phyloP scores from a whole-genome alignment of 2,329 filamentous ascomycete genomes.

The Hawksworthiomyces lignivorus region DNA sequence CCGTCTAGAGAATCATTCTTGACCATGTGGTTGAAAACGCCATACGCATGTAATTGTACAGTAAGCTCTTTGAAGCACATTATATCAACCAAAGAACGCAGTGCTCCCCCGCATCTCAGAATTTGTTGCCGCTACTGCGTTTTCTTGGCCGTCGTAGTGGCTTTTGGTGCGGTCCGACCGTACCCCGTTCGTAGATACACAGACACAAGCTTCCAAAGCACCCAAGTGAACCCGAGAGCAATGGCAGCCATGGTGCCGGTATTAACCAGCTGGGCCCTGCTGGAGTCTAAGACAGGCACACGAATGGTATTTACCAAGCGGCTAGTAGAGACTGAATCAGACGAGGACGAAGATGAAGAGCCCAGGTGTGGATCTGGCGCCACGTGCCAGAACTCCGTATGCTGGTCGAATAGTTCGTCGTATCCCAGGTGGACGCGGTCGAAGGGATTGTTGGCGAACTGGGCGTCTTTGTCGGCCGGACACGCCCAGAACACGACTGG shows the following conservation, averaged over 20 bases:
- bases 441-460: conserved; percentile 74
- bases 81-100: too few relatives aligned
- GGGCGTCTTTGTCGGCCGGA: conserved; percentile 53
- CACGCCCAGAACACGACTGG: conserved; percentile 91
- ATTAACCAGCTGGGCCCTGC: conserved; percentile 41
- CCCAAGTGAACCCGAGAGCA: conserved; percentile 59
- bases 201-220: conserved; percentile 50
- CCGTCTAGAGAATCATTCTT: too few relatives aligned
- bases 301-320: conserved; percentile 45
- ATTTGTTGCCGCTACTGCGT: conserved; percentile 13
- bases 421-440: conserved; percentile 80
- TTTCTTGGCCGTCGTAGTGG: conserved; percentile 17
- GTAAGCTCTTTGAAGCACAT: too few relatives aligned
- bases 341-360: conserved; percentile 1
- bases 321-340: conserved; percentile 8
- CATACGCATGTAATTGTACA: too few relatives aligned
- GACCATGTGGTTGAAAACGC: too few relatives aligned
- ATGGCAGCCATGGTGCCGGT: conserved; percentile 52
- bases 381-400: conserved; percentile 78
- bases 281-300: conserved; percentile 59
- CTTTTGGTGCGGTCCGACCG: conserved; percentile 15
- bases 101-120: too few relatives aligned
- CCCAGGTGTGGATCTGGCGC: conserved; percentile 35
- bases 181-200: conserved; percentile 29
- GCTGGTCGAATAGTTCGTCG: conserved; percentile 67